Base-by-base conservation (phyloP, 208 protist genomes). In the Wallacemonas sp. region DNA sequence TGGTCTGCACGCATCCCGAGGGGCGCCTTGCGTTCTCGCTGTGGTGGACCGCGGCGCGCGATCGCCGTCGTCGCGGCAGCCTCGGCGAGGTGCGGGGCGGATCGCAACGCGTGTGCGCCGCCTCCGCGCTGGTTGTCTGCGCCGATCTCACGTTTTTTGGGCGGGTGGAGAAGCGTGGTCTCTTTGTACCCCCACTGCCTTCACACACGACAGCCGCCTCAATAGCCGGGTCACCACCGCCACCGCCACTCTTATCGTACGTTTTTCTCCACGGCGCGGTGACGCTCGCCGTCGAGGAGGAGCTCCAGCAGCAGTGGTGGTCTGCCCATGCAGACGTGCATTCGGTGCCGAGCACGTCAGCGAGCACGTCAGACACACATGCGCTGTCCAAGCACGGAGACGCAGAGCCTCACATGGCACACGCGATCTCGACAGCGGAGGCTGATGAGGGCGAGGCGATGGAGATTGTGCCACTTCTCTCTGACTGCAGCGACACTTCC, bases 1-100 rank as follows among this genome's bases (percentile, higher is more conserved):
- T 58, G 9, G 32, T 58, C 52, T 58, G 52, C 52, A 58, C 52
- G 30, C 52, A 58, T n/a, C 52, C 52, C 6, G 52, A 58, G n/a
- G 52, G 52, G 12, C 52, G 52, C 8, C 30, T 58, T 24, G 52
- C 52, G 5, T 17, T 39, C 29, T 58, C 52, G 16, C 52, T 58
- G 12, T 58, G 52, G 52, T 58, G 52, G 52, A 24, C 32, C 5
- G 6, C 34, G 9, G 29, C 4, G n/a, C 52, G 52, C n/a, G n/a
- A 0, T 24, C 30, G 30, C n/a, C n/a, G n/a, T n/a, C n/a, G n/a
- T n/a, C n/a, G 14, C 36, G 36, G 14, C 14, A 17, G 36, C 36
- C 36, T 41, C 36, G 36, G 6, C 36, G 36, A 17, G 9, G 36
- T 41, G 36, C 9, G 36, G 36, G 6, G 9, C 36, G 36, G 36